Conservation (phyloP, 2,329 filamentous ascomycete genomes). For the Elsinoe ampelina region DNA sequence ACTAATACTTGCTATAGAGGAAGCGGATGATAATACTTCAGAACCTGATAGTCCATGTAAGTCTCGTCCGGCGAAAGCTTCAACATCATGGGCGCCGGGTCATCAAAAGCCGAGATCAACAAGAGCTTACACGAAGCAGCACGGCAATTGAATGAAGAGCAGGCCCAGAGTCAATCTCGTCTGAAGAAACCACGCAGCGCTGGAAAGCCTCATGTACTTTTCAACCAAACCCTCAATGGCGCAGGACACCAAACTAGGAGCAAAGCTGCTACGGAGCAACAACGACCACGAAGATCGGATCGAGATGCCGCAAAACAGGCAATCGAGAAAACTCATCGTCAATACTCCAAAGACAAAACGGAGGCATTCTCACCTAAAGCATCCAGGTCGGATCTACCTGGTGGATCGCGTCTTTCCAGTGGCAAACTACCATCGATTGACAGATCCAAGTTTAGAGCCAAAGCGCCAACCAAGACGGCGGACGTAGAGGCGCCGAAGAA, state of each 20-base stretch:
- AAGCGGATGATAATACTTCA: not conserved
- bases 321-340: not conserved
- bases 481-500: not conserved
- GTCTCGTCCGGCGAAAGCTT: not conserved
- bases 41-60: not conserved
- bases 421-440: not conserved
- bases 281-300: not conserved
- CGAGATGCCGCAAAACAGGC: not conserved
- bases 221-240: not conserved
- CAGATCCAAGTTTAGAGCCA: not conserved
- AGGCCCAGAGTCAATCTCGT: not conserved
- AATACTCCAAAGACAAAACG: not conserved
- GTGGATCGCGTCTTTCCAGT: not conserved
- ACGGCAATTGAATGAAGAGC: not conserved
- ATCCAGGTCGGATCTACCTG: not conserved
- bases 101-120: slow-evolving; percentile 5
- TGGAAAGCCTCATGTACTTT: not conserved
- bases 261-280: not conserved
- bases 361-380: not conserved
- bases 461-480: not conserved
- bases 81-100: not conserved
- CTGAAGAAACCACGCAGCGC: not conserved
- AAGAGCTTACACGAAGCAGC: slow-evolving; percentile 9
- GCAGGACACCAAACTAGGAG: not conserved
- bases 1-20: not conserved